Conservation (phyloP, 2,329 filamentous ascomycete genomes). For the Periconia digitata region DNA sequence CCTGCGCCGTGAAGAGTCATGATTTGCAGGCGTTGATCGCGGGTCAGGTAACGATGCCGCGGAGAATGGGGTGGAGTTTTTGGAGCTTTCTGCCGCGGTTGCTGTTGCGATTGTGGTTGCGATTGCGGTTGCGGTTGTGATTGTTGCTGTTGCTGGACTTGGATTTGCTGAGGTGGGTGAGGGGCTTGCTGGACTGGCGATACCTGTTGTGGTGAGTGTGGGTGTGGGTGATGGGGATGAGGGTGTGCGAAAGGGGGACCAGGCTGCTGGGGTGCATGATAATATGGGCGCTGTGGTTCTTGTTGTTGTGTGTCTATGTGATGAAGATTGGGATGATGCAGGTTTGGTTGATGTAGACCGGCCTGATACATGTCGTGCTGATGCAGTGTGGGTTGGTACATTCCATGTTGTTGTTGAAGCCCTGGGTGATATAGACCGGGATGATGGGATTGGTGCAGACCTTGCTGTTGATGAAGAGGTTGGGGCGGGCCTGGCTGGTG, state of each 20-base stretch:
- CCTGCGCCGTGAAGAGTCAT: background rate
- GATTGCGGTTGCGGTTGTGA: background rate
- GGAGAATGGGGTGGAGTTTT: background rate
- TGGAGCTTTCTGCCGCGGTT: background rate
- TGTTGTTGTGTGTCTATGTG: background rate
- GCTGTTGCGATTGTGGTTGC: background rate
- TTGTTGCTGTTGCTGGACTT: background rate
- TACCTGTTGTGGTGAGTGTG: background rate
- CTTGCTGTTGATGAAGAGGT: background rate
- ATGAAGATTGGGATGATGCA: background rate
- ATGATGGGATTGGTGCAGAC: background rate
- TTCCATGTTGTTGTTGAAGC: background rate
- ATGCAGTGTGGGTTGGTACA: background rate
- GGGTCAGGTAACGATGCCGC: background rate
- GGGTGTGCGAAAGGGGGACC: background rate
- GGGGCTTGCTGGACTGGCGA: background rate
- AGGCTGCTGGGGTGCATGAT: background rate
- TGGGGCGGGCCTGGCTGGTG: background rate
- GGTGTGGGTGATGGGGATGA: background rate
- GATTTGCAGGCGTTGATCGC: background rate
- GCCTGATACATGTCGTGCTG: background rate
- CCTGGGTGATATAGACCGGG: background rate
- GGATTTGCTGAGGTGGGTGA: background rate
- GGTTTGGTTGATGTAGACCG: background rate
- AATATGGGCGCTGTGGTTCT: background rate